Conservation (phyloP, 1,139 yeast genomes). For the Blastobotrys serpentis region DNA sequence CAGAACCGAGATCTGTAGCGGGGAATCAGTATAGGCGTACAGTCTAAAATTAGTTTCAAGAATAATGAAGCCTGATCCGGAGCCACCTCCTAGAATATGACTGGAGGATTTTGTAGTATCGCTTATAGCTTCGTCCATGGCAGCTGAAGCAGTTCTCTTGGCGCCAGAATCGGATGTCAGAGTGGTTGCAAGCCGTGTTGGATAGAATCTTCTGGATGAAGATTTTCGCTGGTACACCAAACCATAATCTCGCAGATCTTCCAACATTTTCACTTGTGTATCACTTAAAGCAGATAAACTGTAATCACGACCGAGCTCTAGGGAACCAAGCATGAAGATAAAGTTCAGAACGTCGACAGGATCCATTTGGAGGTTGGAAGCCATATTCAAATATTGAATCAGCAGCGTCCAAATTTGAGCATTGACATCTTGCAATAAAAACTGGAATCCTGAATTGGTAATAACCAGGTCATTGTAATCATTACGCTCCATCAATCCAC, state of each 20-base stretch:
- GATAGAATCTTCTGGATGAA: conserved; percentile 68
- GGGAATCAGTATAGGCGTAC: conserved; percentile 93
- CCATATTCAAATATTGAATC: conserved; percentile 79
- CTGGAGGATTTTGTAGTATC: conserved; percentile 27
- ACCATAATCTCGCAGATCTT: conserved; percentile 89
- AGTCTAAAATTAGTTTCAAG: conserved; percentile 91
- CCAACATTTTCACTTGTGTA: conserved; percentile 83
- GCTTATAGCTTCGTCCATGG: conserved; percentile 34
- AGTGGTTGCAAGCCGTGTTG: conserved; percentile 88
- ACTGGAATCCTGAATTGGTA: conserved; percentile 92
- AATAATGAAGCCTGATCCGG: conserved; percentile 63
- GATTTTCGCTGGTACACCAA: conserved; percentile 74
- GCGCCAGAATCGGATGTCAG: conserved; percentile 71
- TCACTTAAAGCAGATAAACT: conserved; percentile 67
- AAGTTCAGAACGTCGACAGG: conserved; percentile 94
- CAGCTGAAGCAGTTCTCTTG: conserved; percentile 29
- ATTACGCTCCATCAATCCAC: conserved; percentile 76
- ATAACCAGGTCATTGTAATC: conserved; percentile 54
- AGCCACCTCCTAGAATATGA: conserved; percentile 11
- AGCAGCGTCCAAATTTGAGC: conserved; percentile 94
- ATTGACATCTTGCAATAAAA: conserved; percentile 84
- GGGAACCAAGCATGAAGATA: conserved; percentile 86
- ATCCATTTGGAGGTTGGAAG: conserved; percentile 85
- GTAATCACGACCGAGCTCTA: conserved; percentile 87
- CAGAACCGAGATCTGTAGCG: conserved; percentile 89